Evolutionary conservation across 805 yeast genomes (phyloP).

Genomic region (Zygoascus flipseniorum): DNA sequence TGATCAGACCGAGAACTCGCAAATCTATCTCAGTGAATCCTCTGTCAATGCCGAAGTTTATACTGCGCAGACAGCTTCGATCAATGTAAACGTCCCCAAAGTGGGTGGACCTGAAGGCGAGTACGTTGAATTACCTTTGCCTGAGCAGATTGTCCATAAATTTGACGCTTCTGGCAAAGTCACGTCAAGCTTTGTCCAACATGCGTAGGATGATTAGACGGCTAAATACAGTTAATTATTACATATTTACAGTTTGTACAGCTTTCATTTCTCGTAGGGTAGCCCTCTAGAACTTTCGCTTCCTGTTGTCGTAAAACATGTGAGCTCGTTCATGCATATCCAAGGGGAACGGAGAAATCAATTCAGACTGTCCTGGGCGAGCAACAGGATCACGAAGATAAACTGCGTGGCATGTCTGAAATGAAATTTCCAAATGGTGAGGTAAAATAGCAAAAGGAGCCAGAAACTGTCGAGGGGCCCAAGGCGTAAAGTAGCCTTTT

Average conservation of each 20-base stretch:
- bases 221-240: not conserved
- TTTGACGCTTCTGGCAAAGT: slow-evolving; percentile 51
- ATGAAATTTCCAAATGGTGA: slow-evolving; percentile 83
- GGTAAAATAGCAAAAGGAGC: slow-evolving; percentile 92
- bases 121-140: slow-evolving; percentile 71
- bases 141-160: slow-evolving; percentile 84
- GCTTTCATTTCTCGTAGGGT: no score
- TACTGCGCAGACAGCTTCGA: slow-evolving; percentile 75
- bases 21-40: slow-evolving; percentile 63
- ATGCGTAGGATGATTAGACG: slow-evolving; percentile 45
- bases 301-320: slow-evolving; percentile 59
- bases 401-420: slow-evolving; percentile 91
- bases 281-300: slow-evolving; percentile 23
- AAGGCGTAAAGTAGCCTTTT: slow-evolving; percentile 89
- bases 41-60: slow-evolving; percentile 70
- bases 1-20: slow-evolving; percentile 85
- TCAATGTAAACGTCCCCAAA: slow-evolving; percentile 77
- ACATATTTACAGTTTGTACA: slow-evolving; percentile 11
- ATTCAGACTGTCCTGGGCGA: slow-evolving; percentile 94
- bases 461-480: slow-evolving; percentile 90
- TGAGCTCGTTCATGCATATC: slow-evolving; percentile 87
- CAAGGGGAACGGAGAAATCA: slow-evolving; percentile 78
- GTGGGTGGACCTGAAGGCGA: slow-evolving; percentile 49
- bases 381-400: slow-evolving; percentile 95
- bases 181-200: slow-evolving; percentile 68